Base-by-base conservation (phyloP, 1,139 yeast species). In the Nakaseomyces kungkrabaensis region DNA sequence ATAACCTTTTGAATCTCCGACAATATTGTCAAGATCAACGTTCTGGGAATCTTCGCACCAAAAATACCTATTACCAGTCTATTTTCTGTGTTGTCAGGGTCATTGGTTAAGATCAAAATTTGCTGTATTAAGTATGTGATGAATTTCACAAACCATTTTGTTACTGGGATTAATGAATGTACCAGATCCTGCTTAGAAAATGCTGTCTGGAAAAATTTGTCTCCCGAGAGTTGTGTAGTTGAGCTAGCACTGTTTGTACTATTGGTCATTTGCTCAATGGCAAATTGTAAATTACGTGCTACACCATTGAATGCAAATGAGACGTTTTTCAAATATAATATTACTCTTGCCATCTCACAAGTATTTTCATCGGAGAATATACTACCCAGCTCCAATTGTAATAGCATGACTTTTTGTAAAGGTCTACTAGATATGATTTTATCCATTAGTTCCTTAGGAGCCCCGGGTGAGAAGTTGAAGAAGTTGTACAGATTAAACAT, bases 361-460 rank as follows among this genome's bases (percentile, higher is more conserved):
- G 64, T 57, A 45, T 57, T 62, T 29, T 55, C 58, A 26, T 55
- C 54, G 10, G 53, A 49, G 40, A 63, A 58, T 11, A 59, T 54
- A 45, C 63, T 59, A 4, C 68, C 68, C 8, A 66, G 54, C 49
- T 66, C 69, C 37, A 66, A 51, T 46, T 65, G 69, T 4, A 66
- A 50, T 36, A 66, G 50, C 59, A 64, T 61, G 1, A 66, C 55
- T 47, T 63, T 65, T 48, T 65, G 69, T 37, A 66, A 60, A 4
- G 68, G 68, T 48, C 68, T 63, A 37, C 68, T 63, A 25, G 65
- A 60, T n/a, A 65, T 58, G 54, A 66, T 59, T 46, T 66, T 66
- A 43, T 66, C 69, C 56, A 65, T 58, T 6, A 65, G 54, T 45
- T 65, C 69, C 46, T 61, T 62, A 11, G 67, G 62, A 5, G 69